Percentiles rank a stretch among this genome's conserved stretches.
phyloP scores from a whole-genome alignment of 2,329 filamentous ascomycete species.

The Rutstroemia sp. region DNA sequence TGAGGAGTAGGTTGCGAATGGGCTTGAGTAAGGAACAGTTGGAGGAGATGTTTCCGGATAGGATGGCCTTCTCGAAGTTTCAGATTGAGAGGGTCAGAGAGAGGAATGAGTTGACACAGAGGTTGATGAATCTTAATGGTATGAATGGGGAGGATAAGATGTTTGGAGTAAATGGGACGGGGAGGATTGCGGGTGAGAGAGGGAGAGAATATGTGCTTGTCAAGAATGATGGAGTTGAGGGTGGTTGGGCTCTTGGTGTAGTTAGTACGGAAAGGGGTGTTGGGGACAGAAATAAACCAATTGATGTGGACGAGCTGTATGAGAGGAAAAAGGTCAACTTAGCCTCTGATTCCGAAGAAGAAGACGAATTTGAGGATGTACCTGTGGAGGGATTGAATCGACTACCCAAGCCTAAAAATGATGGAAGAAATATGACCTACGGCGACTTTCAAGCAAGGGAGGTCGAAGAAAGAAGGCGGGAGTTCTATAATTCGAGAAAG shows the following conservation, averaged over 20 bases:
- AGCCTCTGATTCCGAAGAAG: constrained; percentile 53
- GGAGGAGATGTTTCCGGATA: constrained; percentile 92
- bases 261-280: constrained; percentile 78
- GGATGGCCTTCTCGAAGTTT: constrained; percentile 94
- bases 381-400: constrained; percentile 31
- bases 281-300: constrained; percentile 77
- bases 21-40: constrained; percentile 94
- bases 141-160: constrained; percentile 74
- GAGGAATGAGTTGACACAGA: constrained; percentile 88
- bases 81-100: constrained; percentile 93
- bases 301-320: constrained; percentile 72
- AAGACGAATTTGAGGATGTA: constrained; percentile 43
- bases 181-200: constrained; percentile 73
- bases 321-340: constrained; percentile 50
- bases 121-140: constrained; percentile 88
- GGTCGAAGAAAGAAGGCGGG: constrained; percentile 19
- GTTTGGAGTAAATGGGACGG: constrained; percentile 46
- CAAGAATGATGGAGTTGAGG: constrained; percentile 90
- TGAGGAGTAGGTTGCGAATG: constrained; percentile 87
- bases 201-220: constrained; percentile 93
- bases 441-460: constrained; percentile 23
- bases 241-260: constrained; percentile 92
- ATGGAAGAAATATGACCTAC: constrained; percentile 19
- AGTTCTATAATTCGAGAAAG: constrained; percentile 15
- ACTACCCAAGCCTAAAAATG: constrained; percentile 23